Conservation (phyloP, 208 protist species). For the Tritrichomonas musculus region DNA sequence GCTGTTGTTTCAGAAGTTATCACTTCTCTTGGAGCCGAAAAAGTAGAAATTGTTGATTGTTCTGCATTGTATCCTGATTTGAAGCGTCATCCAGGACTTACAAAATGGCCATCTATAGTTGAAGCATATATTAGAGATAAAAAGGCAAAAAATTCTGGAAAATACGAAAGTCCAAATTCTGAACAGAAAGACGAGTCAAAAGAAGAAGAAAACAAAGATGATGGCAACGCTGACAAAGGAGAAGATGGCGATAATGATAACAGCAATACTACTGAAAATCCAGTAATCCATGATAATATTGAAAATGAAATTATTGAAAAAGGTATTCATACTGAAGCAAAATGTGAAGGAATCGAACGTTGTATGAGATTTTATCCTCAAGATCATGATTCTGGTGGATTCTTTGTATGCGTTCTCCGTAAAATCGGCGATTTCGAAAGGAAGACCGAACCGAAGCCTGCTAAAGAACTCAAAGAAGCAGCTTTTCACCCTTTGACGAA, state of each 20-base stretch:
- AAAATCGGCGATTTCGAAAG: conserved; percentile 40
- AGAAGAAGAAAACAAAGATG: too few relatives aligned
- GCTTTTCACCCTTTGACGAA: neutral
- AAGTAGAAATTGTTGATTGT: conserved; percentile 46
- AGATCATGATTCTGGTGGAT: conserved; percentile 59
- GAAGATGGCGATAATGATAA: too few relatives aligned
- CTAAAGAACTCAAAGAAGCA: neutral
- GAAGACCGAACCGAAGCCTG: neutral
- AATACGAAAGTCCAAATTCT: too few relatives aligned
- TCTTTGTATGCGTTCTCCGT: conserved; percentile 60
- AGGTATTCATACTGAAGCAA: neutral
- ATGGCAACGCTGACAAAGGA: too few relatives aligned
- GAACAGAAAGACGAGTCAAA: neutral
- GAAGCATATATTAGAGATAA: neutral
- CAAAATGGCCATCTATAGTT: conserved; percentile 49
- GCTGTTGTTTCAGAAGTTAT: conserved; percentile 54
- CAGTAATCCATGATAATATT: too few relatives aligned
- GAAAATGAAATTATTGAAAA: too few relatives aligned
- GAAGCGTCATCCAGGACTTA: conserved; percentile 42
- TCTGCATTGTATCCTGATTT: conserved; percentile 44
- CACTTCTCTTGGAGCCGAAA: neutral
- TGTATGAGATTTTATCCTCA: conserved; percentile 59
- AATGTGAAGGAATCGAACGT: neutral
- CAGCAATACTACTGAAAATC: too few relatives aligned
- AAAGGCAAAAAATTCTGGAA: neutral